A percentile compares a stretch with the other conserved stretches of the same genome.
Evolutionary conservation across 2,329 filamentous ascomycete genomes (phyloP).

Genomic region (Taxawa tesnikishii): DNA sequence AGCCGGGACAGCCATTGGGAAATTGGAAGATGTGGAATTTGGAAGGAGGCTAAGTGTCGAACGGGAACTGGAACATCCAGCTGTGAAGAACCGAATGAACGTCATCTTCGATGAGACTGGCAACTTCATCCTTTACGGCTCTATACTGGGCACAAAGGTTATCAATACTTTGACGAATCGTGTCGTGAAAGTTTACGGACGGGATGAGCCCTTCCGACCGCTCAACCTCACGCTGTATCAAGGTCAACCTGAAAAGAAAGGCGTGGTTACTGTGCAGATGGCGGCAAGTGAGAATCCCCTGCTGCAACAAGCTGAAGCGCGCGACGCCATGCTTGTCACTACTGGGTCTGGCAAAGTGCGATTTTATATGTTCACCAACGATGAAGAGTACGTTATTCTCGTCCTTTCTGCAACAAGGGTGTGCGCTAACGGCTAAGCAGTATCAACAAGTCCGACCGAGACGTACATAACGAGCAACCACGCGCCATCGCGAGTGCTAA

Average conservation of each 20-base stretch:
- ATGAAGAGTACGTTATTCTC: constrained; percentile 43
- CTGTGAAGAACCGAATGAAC: constrained; percentile 60
- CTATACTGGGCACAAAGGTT: constrained; percentile 84
- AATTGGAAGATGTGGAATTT: constrained; percentile 84
- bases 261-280: constrained; percentile 89
- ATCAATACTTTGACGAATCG: constrained; percentile 93
- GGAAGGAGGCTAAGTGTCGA: constrained; percentile 78
- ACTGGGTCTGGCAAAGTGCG: constrained; percentile 80
- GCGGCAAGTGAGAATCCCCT: constrained; percentile 89
- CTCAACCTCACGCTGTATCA: constrained; percentile 83
- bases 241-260: constrained; percentile 89
- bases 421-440: constrained; percentile 9
- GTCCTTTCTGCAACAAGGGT: neutral
- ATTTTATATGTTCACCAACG: constrained; percentile 98
- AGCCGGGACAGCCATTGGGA: constrained; percentile 69
- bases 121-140: constrained; percentile 89
- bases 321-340: constrained; percentile 77
- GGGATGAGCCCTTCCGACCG: constrained; percentile 76
- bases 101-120: constrained; percentile 93
- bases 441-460: constrained; percentile 69
- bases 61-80: constrained; percentile 64
- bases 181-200: constrained; percentile 79
- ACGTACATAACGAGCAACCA: constrained; percentile 92
- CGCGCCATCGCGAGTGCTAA: constrained; percentile 43
- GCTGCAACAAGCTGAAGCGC: constrained; percentile 77